Conservation (phyloP, 2,329 filamentous ascomycete species). For the Curvularia spicifera region DNA sequence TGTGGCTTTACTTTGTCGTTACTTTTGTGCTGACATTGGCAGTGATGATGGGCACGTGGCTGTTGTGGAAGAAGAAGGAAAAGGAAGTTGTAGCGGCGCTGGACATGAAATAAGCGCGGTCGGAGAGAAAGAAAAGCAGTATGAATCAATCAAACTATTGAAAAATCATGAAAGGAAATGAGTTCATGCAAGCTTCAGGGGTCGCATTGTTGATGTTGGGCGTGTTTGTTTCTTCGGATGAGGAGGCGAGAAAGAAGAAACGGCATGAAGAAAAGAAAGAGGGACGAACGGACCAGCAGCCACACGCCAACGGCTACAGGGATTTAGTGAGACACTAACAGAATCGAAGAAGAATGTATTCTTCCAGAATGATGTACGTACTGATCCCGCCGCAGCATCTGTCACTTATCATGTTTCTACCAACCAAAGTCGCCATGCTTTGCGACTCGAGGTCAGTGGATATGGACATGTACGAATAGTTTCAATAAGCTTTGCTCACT, state of each 20-base stretch:
- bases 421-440: too few species aligned
- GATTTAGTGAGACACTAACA: not conserved
- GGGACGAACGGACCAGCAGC: not conserved
- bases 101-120: not conserved
- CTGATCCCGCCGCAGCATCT: too few species aligned
- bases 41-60: slow-evolving; percentile 17
- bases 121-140: not conserved
- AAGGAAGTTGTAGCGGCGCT: not conserved
- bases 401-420: too few species aligned
- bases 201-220: not conserved
- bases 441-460: too few species aligned
- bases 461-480: too few species aligned
- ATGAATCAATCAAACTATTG: not conserved
- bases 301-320: not conserved
- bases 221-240: not conserved
- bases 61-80: slow-evolving; percentile 28
- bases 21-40: slow-evolving; percentile 19
- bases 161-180: not conserved
- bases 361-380: too few species aligned
- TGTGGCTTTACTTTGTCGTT: slow-evolving; percentile 31
- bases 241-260: not conserved
- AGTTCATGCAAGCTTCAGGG: not conserved
- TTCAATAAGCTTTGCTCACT: too few species aligned
- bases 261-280: not conserved
- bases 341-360: too few species aligned